Evolutionary conservation across 768 basidiomycete genomes (phyloP).

Genomic region (Thelephora aurantiotincta): DNA sequence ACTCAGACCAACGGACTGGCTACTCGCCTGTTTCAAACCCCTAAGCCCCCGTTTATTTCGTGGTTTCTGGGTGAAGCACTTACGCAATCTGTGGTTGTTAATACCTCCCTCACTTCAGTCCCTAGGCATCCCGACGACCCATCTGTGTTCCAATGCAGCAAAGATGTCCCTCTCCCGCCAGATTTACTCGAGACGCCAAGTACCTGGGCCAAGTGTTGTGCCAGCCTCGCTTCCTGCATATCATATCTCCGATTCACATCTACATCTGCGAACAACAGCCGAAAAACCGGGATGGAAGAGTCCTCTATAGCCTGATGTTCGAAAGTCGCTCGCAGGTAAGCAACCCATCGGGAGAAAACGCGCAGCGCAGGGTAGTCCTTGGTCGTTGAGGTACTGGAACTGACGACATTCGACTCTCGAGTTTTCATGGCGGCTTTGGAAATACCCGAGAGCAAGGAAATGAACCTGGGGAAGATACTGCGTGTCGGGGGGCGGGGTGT

Average conservation of each 20-base stretch:
- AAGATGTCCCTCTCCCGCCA: conserved; percentile 12
- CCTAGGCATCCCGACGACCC: conserved; percentile 57
- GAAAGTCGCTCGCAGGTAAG: conserved; percentile 25
- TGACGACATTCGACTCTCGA: background rate
- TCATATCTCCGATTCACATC: conserved; percentile 58
- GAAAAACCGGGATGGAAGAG: conserved; percentile 48
- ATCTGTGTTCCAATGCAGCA: conserved; percentile 25
- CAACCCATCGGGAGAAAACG: conserved; percentile 32
- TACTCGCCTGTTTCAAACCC: conserved; percentile 10
- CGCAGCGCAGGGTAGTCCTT: conserved; percentile 20
- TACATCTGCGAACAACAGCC: conserved; percentile 76
- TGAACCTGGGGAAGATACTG: background rate
- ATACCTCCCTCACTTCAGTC: conserved; percentile 36
- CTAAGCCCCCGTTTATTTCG: background rate
- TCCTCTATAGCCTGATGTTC: conserved; percentile 23
- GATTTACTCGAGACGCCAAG: conserved; percentile 15
- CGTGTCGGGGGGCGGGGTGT: background rate
- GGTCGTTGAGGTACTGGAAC: background rate
- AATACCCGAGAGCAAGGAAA: background rate
- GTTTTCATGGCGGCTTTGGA: background rate
- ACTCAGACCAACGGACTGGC: conserved; percentile 22
- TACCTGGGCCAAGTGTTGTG: conserved; percentile 34
- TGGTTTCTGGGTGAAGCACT: conserved; percentile 3
- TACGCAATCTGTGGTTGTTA: conserved; percentile 28
- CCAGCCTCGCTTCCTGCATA: conserved; percentile 53